Percentiles rank a stretch among this genome's conserved stretches.
These are phyloP conservation scores for Ogataea kodamae DNA, from an alignment of 805 yeast species.

Conservation along the genomic window DNA sequence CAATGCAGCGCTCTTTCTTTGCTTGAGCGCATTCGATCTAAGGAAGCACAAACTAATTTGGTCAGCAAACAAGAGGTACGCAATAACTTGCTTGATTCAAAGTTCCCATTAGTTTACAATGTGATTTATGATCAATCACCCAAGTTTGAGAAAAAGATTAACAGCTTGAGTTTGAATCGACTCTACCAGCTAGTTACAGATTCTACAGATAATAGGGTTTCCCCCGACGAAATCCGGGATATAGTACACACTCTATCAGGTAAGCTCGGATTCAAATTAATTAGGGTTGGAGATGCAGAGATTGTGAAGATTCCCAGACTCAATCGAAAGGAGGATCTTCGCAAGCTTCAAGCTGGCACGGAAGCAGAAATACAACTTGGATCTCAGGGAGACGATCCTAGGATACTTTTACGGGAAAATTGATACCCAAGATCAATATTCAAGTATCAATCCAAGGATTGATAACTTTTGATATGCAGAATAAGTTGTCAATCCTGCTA, in stretches of 20 bases:
- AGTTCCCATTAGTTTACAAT: conserved; percentile 22
- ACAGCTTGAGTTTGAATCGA: conserved; percentile 15
- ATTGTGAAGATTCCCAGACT: conserved; percentile 20
- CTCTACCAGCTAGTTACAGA: conserved; percentile 22
- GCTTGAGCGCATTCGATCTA: conserved; percentile 38
- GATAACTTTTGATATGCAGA: no score
- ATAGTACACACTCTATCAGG: conserved; percentile 10
- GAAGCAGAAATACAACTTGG: no score
- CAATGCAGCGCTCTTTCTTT: conserved; percentile 24
- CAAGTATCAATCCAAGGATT: no score
- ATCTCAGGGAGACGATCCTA: no score
- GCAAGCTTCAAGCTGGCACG: no score
- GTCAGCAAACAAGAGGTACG: conserved; percentile 3
- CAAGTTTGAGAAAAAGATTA: conserved; percentile 7
- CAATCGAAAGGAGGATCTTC: conserved; percentile 20
- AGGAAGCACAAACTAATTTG: conserved; percentile 29
- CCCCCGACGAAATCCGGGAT: conserved; percentile 18
- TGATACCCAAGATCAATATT: no score
- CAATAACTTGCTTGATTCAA: conserved; percentile 16
- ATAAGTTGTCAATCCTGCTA: no score
- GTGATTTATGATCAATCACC: conserved; percentile 26
- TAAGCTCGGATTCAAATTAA: conserved; percentile 13
- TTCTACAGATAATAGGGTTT: conserved; percentile 18
- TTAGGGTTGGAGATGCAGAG: conserved; percentile 19
- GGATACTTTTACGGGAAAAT: no score